These are phyloP conservation scores for Trichoderma arundinaceum DNA, from an alignment of 2,329 filamentous ascomycete genomes.

Conservation along the genomic window DNA sequence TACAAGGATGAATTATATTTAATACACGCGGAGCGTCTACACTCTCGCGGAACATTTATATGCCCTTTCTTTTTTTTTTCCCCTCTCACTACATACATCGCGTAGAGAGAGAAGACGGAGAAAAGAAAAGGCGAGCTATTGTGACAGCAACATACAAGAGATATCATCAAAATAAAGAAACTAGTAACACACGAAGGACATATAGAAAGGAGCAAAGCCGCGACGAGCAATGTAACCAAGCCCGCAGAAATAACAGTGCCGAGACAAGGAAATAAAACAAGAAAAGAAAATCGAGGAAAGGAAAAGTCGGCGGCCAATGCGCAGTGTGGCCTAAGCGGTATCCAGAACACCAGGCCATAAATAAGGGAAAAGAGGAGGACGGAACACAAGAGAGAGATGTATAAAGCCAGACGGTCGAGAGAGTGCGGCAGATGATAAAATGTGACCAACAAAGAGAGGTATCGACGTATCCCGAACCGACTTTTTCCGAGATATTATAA, in stretches of 20 bases:
- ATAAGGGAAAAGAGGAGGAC: background rate
- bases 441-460: conserved; percentile 14
- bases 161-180: conserved; percentile 20
- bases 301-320: conserved; percentile 25
- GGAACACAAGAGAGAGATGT: conserved; percentile 4
- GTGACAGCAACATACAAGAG: conserved; percentile 16
- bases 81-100: conserved; percentile 7
- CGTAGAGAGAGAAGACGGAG: background rate
- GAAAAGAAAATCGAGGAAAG: background rate
- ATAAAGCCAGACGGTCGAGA: background rate
- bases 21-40: conserved; percentile 21
- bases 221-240: background rate
- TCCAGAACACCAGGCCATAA: conserved; percentile 47
- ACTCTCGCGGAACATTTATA: conserved; percentile 8
- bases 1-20: conserved; percentile 18
- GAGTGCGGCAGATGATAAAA: background rate
- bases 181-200: conserved; percentile 26
- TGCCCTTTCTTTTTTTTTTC: background rate
- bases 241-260: background rate
- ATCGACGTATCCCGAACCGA: conserved; percentile 3
- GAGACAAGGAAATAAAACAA: conserved; percentile 5
- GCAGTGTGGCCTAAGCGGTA: conserved; percentile 36
- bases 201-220: conserved; percentile 20
- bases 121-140: conserved; percentile 4
- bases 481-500: conserved; percentile 24